Evolutionary conservation across 2,329 filamentous ascomycete genomes (phyloP).

Genomic region (Penicillium rolfsii): DNA sequence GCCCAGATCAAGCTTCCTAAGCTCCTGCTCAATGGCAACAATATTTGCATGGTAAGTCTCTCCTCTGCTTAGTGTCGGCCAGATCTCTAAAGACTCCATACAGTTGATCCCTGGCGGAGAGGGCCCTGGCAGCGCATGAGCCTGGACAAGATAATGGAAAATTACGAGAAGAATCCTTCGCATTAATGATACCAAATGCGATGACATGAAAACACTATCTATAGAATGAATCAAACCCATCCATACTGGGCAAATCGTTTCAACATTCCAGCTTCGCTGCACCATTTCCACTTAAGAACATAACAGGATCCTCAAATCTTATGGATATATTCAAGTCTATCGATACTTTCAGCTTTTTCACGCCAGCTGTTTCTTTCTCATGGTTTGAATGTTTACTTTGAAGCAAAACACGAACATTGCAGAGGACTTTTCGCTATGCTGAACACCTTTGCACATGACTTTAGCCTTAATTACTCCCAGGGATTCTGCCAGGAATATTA

Average conservation of each 20-base stretch:
- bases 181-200: conserved; percentile 33
- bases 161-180: conserved; percentile 25
- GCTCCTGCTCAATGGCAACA: conserved; percentile 96
- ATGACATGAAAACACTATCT: conserved; percentile 25
- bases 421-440: neutral
- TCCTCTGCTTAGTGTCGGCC: neutral
- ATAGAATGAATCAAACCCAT: conserved; percentile 22
- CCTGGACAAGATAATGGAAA: neutral
- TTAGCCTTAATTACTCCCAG: neutral
- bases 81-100: conserved; percentile 17
- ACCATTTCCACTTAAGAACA: neutral
- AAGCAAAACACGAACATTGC: too few species aligned
- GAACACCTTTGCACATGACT: neutral
- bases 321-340: too few species aligned
- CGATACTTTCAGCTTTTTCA: neutral
- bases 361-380: neutral
- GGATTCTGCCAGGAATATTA: neutral
- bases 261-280: neutral
- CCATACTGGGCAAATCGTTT: neutral
- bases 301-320: neutral
- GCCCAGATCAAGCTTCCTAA: conserved; percentile 87
- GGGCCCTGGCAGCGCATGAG: conserved; percentile 57
- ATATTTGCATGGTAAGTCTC: conserved; percentile 90
- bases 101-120: conserved; percentile 79
- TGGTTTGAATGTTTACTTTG: too few species aligned